Base-by-base conservation (phyloP, 768 basidiomycete genomes). In the Gymnopilus junonius region DNA sequence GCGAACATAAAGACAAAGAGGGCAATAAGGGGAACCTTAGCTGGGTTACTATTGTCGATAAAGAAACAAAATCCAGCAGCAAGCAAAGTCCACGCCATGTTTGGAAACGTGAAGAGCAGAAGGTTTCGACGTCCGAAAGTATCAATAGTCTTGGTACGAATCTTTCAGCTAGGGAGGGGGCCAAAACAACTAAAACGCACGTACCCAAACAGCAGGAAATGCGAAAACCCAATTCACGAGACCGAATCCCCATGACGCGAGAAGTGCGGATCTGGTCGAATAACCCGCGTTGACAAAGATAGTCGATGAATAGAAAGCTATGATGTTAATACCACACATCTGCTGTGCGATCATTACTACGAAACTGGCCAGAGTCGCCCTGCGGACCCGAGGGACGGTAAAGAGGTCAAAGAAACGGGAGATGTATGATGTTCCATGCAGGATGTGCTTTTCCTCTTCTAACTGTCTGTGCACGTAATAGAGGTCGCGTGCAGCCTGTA, bases 61-160 rank as follows among this genome's bases (percentile, higher is more conserved):
- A 80, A 82, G 80, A 90, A 90, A 45, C 83, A 90, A 67, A 92
- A 87, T 2, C 92, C 92, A 12, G 91, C 85, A 17, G 87, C 85
- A 35, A 93, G 83, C 34, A 93, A 76, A 37, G 87, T 88, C 77
- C 85, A 83, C 0, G 89, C 87, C 93, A 94, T 94, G 65, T 85
- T 85, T 0, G 93, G 93, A 82, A 94, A 94, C 0, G 91, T 92
- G 68, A 87, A 86, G 8, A 94, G 76, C 20, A 94, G 77, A 6
- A 94, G 80, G 59, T 87, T 88, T 35, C 93, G 86, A 39, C 93
- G 84, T 11, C 93, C 93, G 68, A 86, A 92, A 0, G 89, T 89
- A 74, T 90, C 88, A 32, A 92, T 88, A 8, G 84, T 84, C 70
- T 84, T 85, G 74, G 17, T 20, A 80, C 76, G 73, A 72, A 76